These are phyloP conservation scores for Parascedosporium putredinis DNA, from an alignment of 2,329 filamentous ascomycete genomes.

Conservation along the genomic window DNA sequence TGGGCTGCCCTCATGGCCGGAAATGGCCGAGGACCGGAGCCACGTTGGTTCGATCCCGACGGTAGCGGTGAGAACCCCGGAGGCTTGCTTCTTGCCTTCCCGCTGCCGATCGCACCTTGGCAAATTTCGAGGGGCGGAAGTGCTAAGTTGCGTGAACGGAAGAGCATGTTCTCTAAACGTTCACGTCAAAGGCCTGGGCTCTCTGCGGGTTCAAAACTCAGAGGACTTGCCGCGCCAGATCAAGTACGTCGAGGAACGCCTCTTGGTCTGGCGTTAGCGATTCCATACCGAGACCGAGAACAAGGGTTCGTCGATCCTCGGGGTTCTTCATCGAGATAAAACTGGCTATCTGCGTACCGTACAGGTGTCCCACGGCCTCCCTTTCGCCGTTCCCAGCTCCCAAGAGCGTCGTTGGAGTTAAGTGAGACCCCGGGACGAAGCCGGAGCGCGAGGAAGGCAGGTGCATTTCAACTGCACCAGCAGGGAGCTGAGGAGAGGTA, in stretches of 20 bases:
- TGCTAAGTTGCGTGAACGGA: too few species aligned
- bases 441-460: constrained; percentile 33
- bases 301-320: constrained; percentile 48
- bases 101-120: too few species aligned
- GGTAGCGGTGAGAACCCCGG: too few species aligned
- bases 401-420: constrained; percentile 79
- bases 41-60: too few species aligned
- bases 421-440: constrained; percentile 60
- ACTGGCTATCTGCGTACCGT: constrained; percentile 81
- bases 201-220: too few species aligned
- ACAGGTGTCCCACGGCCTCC: constrained; percentile 76
- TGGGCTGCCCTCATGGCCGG: too few species aligned
- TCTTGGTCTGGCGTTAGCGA: constrained; percentile 40
- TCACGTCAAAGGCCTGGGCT: too few species aligned
- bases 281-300: constrained; percentile 50
- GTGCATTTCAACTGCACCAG: constrained; percentile 52
- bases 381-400: constrained; percentile 71
- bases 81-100: too few species aligned
- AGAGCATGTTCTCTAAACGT: too few species aligned
- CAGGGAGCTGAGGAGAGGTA: constrained; percentile 62
- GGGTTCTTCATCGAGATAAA: constrained; percentile 63
- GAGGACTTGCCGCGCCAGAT: constrained; percentile 51
- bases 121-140: too few species aligned
- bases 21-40: too few species aligned
- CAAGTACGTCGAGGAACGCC: constrained; percentile 54